Base-by-base conservation (phyloP, 306 rosid species). In the Rosa rugosa region DNA sequence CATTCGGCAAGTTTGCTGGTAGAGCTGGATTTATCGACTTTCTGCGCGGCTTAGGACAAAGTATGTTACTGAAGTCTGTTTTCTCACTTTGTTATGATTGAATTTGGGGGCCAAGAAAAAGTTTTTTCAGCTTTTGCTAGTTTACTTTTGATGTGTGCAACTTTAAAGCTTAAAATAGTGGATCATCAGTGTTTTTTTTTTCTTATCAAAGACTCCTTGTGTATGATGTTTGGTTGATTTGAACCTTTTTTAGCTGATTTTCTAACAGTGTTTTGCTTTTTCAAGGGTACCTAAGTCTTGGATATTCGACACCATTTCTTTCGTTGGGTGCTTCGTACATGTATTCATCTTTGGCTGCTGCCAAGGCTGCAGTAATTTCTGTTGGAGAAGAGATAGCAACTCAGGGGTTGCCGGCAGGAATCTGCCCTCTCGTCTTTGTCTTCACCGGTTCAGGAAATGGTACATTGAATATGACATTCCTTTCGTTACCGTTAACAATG, bases 391-490 rank as follows among this genome's bases (percentile, higher is more conserved):
- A 93, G 89, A 90, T 95, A 79, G 89, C 98, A 65, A 84, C 91
- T 12, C 84, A 76, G 75, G 99, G 99, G 46, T 84, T 95, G 81
- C 96, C 97, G 27, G 74, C 85, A 77, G 98, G 97, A 81, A 92
- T 95, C 60, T 95, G 90, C 78, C 99, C 99, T 51, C 84, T 95
- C 78, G 89, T 95, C 81, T 92, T 95, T 80, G 90, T 91, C 51
- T 92, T 95, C 79, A 91, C 98, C 40, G 98, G 97, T 74, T 91
- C 97, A 36, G 99, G 99, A 87, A 95, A 91, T 76, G 98, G 98
- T 94, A 86, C 31, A 14, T 38, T 41, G 22, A 17, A 10, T 40
- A 54, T 41, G 22, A 27, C 57, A 46, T 18, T 31, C 44, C 27
- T 71, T n/a, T 10, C 1, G 5, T 41, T 10, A 4, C 31, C 9